Base-by-base conservation (phyloP, 148 eudicot genomes). In the Nyssa sinensis region DNA sequence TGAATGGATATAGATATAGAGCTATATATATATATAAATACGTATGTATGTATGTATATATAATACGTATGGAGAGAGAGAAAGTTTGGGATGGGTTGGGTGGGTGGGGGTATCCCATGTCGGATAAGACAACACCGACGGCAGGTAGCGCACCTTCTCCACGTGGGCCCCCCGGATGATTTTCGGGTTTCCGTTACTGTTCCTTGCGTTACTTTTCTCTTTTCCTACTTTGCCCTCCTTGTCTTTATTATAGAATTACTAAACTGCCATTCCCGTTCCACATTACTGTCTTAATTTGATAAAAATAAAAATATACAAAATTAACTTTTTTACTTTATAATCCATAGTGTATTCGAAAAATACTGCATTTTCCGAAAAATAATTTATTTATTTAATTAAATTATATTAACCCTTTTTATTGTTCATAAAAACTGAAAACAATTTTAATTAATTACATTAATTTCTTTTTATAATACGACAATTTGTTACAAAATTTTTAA, bases 131-230 rank as follows among this genome's bases (percentile, higher is more conserved):
- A 57, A 57, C 53, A 59, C 30, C 33, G 74, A 71, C 53, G 62
- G 62, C 61, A 69, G 51, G 30, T 17, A 33, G 29, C 31, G 30
- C 63, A 17, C 47, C 63, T n/a, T 1, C 10, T 6, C 3, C 64
- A 11, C 16, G 64, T 70, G 74, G 62, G 63, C 63, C 74, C 51
- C 24, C 32, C 23, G 14, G 28, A 2, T 11, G 32, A 14, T 28
- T 29, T 69, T 69, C 34, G 10, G 72, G 73, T 69, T 31, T 19
- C 63, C 71, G 71, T 69, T 58, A 70, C 74, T 49, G 51, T 57
- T 59, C 9, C 49, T 16, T 71, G 32, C 33, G 49, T 35, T 59
- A 5, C 73, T n/a, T 31, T 5, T 14, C 29, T 2, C 24, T 34
- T 14, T 59, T 27, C 65, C 33, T 12, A 25, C 3, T 16, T 14